Evolutionary conservation across 768 basidiomycete genomes (phyloP), one percentile per base, ranked within the genome.

Genomic region (Auricularia sp.): DNA sequence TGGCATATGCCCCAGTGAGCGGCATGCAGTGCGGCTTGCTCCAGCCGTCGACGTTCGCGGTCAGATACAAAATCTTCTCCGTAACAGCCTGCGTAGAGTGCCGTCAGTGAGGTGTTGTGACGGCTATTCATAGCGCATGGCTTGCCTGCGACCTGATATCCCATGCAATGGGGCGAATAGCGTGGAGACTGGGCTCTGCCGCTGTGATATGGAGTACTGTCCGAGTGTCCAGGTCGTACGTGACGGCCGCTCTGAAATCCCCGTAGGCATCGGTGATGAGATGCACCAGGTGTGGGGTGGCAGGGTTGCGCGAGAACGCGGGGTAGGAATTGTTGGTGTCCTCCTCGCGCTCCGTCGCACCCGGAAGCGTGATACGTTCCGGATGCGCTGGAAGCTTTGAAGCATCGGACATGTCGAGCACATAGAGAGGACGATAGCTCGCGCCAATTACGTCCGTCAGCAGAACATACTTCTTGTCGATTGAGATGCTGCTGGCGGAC

Each of bases 21-120:
- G 74, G 75, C 71, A 71, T 69, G 4, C 71, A 67, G 67, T 73
- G 72, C 54, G 75, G 61, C 35, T 66, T 69, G 58, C 64, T 70
- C 73, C 75, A 80, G 3, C 79, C 79, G 24, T 78, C 77, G 37
- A 76, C 73, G 61, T 80, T 80, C 7, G 76, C 77, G 0, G 62
- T 66, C 42, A 80, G 77, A 66, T 59, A 59, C 29, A 76, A 70
- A 7, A 77, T 66, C 61, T 69, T 73, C 11, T 69, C 66, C 0
- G 70, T 59, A 0, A 75, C 72, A 64, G 39, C 39, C 39, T 42
- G 13, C 13, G 39, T 42, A 7, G 39, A 7, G 39, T 8, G 39
- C 39, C 29, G 29, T 29, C 29, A 29, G 29, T 29, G 29, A 29
- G 29, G 29, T 29, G 29, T 3, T 29, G 29, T 29, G 29, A 29